These are phyloP conservation scores for Brassica cretica DNA, from an alignment of 345 rosid species.

Conservation along the genomic window DNA sequence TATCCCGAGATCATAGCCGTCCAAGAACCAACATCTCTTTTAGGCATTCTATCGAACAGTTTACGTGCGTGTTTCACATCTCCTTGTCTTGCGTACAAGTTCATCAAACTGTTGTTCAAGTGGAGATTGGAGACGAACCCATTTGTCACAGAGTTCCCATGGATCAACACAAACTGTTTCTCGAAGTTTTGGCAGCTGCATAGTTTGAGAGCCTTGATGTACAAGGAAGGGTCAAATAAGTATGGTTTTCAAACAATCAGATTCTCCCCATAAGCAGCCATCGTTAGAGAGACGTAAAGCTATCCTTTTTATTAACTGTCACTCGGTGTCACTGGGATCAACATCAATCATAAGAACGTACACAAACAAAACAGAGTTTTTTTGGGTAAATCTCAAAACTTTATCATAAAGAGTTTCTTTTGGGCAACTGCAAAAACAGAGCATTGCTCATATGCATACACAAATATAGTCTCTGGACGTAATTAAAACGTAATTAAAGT, in stretches of 20 bases:
- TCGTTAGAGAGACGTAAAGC: conserved; percentile 12
- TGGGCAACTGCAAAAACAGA: background rate
- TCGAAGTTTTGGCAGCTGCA: conserved; percentile 37
- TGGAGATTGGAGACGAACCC: conserved; percentile 45
- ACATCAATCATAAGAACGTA: conserved; percentile 7
- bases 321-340: background rate
- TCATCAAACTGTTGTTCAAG: conserved; percentile 48
- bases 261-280: conserved; percentile 23
- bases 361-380: background rate
- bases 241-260: conserved; percentile 3
- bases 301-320: background rate
- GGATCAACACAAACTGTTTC: conserved; percentile 41
- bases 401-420: conserved; percentile 15
- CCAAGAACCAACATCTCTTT: conserved; percentile 66
- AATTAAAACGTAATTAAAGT: conserved; percentile 13
- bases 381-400: conserved; percentile 19
- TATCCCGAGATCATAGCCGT: conserved; percentile 63
- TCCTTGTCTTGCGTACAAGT: conserved; percentile 40
- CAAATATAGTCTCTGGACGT: conserved; percentile 17
- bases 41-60: conserved; percentile 59
- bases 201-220: conserved; percentile 43
- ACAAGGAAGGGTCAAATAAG: conserved; percentile 7
- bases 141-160: conserved; percentile 46
- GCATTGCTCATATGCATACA: conserved; percentile 19
- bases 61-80: conserved; percentile 47